These are phyloP conservation scores for Coemansia sp. DNA, from an alignment of 192 early-diverging fungal species.

Conservation along the genomic window DNA sequence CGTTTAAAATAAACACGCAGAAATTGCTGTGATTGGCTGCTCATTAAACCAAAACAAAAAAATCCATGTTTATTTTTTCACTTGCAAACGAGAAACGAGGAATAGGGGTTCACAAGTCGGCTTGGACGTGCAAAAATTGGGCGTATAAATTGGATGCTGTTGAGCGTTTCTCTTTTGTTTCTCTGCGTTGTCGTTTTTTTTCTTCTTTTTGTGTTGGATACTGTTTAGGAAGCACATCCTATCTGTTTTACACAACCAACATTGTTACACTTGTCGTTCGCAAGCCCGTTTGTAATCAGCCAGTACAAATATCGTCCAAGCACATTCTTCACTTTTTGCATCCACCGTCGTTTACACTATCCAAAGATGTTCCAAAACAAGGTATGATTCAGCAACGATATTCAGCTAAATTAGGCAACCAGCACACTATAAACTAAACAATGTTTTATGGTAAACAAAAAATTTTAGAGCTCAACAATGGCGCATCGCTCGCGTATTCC, in stretches of 20 bases:
- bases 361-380: conserved; percentile 51
- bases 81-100: neutral
- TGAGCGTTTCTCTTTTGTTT: conserved; percentile 6
- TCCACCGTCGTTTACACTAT: neutral
- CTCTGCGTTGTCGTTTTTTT: conserved; percentile 2
- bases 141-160: no score
- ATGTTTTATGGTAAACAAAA: conserved; percentile 7
- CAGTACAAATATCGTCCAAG: neutral
- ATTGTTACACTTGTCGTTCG: neutral
- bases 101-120: no score
- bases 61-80: conserved; percentile 11
- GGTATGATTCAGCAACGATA: conserved; percentile 1
- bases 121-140: no score
- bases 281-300: neutral
- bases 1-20: conserved; percentile 2
- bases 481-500: conserved; percentile 47
- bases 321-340: neutral
- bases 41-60: conserved; percentile 14
- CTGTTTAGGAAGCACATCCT: neutral
- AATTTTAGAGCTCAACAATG: conserved; percentile 32
- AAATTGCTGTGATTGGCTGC: neutral
- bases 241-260: neutral
- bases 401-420: no score
- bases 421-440: neutral
- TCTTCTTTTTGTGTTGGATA: conserved; percentile 11